phyloP scores from a whole-genome alignment of 2,329 filamentous ascomycete species.

The Colletotrichum chlorophyti region DNA sequence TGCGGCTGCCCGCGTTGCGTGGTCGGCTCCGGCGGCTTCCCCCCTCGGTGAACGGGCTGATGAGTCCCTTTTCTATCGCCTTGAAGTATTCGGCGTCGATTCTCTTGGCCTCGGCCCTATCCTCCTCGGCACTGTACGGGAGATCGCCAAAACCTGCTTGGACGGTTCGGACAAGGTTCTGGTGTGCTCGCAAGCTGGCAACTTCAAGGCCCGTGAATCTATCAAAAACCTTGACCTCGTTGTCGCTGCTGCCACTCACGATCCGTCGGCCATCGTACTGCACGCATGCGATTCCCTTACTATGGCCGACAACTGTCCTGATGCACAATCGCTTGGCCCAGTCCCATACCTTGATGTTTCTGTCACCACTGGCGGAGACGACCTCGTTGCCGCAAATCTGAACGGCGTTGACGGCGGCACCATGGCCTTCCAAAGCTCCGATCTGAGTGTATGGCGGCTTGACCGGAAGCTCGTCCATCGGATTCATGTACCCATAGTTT shows the following conservation, averaged over 20 bases:
- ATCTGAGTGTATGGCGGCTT: slow-evolving; percentile 77
- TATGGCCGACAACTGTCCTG: slow-evolving; percentile 83
- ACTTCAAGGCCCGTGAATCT: slow-evolving; percentile 85
- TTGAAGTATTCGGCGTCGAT: slow-evolving; percentile 78
- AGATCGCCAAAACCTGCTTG: slow-evolving; percentile 94
- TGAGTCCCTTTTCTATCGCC: slow-evolving; percentile 58
- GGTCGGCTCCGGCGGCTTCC: slow-evolving; percentile 41
- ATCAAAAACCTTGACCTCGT: slow-evolving; percentile 95
- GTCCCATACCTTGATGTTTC: slow-evolving; percentile 94
- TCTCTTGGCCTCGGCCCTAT: slow-evolving; percentile 73
- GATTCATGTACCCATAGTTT: slow-evolving; percentile 58
- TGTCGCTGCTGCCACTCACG: slow-evolving; percentile 94
- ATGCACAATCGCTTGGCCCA: slow-evolving; percentile 79
- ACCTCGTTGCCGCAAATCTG: slow-evolving; percentile 87
- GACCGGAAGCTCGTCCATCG: slow-evolving; percentile 56
- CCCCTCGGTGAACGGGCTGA: slow-evolving; percentile 35
- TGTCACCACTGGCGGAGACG: slow-evolving; percentile 93
- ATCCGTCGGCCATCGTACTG: slow-evolving; percentile 95
- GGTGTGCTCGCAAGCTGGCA: slow-evolving; percentile 83
- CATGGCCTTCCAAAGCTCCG: slow-evolving; percentile 81
- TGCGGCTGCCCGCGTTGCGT: slow-evolving; percentile 75
- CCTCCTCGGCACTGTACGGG: slow-evolving; percentile 78
- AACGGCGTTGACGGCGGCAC: slow-evolving; percentile 93
- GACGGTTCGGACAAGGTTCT: slow-evolving; percentile 87
- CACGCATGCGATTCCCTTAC: slow-evolving; percentile 96